Conservation (phyloP, 2,329 filamentous ascomycete genomes). For the Waltergamsia citrina region DNA sequence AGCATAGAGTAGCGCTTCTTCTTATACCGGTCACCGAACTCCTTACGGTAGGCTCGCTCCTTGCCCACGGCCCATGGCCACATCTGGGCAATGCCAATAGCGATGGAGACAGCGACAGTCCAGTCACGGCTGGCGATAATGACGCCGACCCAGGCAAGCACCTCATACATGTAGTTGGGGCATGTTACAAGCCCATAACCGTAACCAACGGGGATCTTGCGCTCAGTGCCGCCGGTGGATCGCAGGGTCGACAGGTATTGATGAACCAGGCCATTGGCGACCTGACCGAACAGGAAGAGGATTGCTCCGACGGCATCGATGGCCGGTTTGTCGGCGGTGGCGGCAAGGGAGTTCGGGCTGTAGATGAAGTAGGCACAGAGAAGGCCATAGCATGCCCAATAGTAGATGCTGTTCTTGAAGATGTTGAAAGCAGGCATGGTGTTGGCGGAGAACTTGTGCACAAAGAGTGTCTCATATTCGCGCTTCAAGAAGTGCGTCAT, state of each 20-base stretch:
- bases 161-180: slow-evolving; percentile 95
- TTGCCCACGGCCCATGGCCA: slow-evolving; percentile 81
- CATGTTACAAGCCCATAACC: slow-evolving; percentile 85
- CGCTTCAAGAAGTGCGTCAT: slow-evolving; percentile 86
- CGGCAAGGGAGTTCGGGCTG: slow-evolving; percentile 60
- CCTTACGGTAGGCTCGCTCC: slow-evolving; percentile 79
- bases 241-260: slow-evolving; percentile 69
- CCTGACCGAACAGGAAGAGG: slow-evolving; percentile 69
- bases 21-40: slow-evolving; percentile 91
- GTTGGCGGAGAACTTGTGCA: slow-evolving; percentile 89
- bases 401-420: slow-evolving; percentile 90
- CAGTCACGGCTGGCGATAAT: slow-evolving; percentile 72
- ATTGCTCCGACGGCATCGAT: slow-evolving; percentile 60
- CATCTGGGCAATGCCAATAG: slow-evolving; percentile 71
- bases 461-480: slow-evolving; percentile 86
- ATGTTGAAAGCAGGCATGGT: slow-evolving; percentile 91
- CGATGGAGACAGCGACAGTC: slow-evolving; percentile 67
- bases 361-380: slow-evolving; percentile 83
- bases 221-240: slow-evolving; percentile 69
- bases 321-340: slow-evolving; percentile 33
- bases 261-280: slow-evolving; percentile 74
- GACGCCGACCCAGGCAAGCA: slow-evolving; percentile 77
- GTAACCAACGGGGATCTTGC: slow-evolving; percentile 78
- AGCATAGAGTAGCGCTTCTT: slow-evolving; percentile 82
- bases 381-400: slow-evolving; percentile 78